Evolutionary conservation across 257 asterid species (phyloP).

Genomic region (Solanum virginianum): DNA sequence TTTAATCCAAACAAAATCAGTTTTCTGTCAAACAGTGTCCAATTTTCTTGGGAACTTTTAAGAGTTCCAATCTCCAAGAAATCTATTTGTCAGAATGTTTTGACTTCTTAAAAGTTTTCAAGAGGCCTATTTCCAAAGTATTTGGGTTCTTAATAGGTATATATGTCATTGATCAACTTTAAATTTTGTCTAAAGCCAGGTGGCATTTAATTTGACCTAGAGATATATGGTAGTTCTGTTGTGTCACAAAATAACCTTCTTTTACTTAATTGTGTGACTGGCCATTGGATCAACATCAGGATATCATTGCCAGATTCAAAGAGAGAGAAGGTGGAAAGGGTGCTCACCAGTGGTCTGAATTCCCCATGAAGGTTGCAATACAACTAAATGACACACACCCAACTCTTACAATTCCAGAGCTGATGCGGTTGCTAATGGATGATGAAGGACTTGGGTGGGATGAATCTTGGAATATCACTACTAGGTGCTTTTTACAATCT

Average conservation of each 20-base stretch:
- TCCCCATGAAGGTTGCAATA: slow-evolving; percentile 89
- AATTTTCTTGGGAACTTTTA: background rate
- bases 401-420: slow-evolving; percentile 93
- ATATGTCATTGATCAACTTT: background rate
- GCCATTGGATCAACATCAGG: slow-evolving; percentile 31
- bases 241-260: background rate
- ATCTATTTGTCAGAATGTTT: background rate
- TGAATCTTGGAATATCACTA: slow-evolving; percentile 91
- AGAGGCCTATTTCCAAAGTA: background rate
- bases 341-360: slow-evolving; percentile 58
- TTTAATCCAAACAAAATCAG: background rate
- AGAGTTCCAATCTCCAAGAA: background rate
- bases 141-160: background rate
- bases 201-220: background rate
- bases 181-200: background rate
- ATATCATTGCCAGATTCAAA: slow-evolving; percentile 79
- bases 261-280: background rate
- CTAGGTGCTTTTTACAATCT: slow-evolving; percentile 40
- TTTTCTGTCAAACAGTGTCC: background rate
- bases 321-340: slow-evolving; percentile 50
- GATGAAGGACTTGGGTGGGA: slow-evolving; percentile 96
- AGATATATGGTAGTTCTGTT: background rate
- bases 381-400: slow-evolving; percentile 99
- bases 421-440: slow-evolving; percentile 94
- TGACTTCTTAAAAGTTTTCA: background rate